Evolutionary conservation across 768 basidiomycete genomes (phyloP), one percentile per base, ranked within the genome.

Genomic region (Suillus bovinus): DNA sequence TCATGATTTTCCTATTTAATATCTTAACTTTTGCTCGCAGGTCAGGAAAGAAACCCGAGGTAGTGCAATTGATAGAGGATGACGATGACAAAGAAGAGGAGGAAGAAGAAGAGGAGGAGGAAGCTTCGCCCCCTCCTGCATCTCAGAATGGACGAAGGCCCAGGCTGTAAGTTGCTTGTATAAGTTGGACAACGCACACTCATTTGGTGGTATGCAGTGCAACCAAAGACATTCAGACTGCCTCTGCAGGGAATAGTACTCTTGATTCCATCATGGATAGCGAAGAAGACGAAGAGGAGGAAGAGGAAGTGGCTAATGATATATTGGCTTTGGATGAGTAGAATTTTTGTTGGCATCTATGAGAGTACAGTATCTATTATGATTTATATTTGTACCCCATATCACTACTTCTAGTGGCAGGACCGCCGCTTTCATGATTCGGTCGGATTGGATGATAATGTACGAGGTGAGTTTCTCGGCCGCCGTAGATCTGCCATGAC

Each of bases 211-310:
- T 41, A 27, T 27, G 22, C 38, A 74, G n/a, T 67, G 63, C 64
- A 67, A 64, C 62, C 62, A 10, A 60, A 61, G 22, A 61, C 61
- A 38, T 66, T 64, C 52, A 64, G 64, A 55, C 59, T 46, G 29
- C 46, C 60, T 53, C 61, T 58, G 29, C 61, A 59, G 65, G 39
- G 7, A 74, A 71, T n/a, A 55, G 22, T 16, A 69, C 68, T 17
- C 66, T 70, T 50, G 82, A 83, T 71, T 85, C 86, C 4, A 83
- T 86, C 27, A 83, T 86, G 74, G 84, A 85, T 63, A 76, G 76
- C 56, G 79, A 79, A 46, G 80, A 81, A 59, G 86, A 84, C 20
- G 84, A 83, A 50, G 79, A 81, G 10, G 67, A 69, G 46, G 64
- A 63, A 56, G 65, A 66, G 1, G 83, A 86, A 73, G 84, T 86